These are phyloP conservation scores for Prunus salicina DNA, from an alignment of 306 rosid species.

Conservation along the genomic window DNA sequence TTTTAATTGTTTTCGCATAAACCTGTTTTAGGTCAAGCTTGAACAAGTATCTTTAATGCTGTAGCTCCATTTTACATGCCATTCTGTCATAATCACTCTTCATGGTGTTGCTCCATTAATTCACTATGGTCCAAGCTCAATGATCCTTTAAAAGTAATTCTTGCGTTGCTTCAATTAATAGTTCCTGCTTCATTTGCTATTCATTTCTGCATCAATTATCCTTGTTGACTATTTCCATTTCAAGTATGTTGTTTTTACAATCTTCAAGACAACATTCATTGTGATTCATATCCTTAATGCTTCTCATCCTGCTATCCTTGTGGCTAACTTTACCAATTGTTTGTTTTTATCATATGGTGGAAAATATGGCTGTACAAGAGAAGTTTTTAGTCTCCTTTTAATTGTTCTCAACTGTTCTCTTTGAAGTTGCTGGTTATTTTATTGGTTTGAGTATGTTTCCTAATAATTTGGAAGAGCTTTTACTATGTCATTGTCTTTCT, in stretches of 20 bases:
- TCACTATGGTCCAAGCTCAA: background rate
- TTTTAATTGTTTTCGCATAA: too few relatives aligned
- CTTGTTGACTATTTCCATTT: background rate
- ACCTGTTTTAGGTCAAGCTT: slow-evolving; percentile 6
- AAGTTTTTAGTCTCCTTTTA: too few relatives aligned
- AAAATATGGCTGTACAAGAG: too few relatives aligned
- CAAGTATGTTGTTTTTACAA: background rate
- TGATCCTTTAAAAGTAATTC: background rate
- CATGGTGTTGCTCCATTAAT: background rate
- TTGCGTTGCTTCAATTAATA: too few relatives aligned
- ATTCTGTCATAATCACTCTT: background rate
- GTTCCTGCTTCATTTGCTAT: background rate
- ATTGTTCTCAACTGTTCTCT: too few relatives aligned
- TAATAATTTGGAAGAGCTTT: too few relatives aligned
- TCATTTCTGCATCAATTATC: background rate
- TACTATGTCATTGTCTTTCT: too few relatives aligned
- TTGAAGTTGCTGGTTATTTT: too few relatives aligned
- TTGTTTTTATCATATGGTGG: background rate
- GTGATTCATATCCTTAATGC: background rate
- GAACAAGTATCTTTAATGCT: background rate
- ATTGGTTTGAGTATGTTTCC: too few relatives aligned
- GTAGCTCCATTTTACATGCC: background rate
- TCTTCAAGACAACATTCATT: background rate
- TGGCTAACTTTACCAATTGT: background rate
- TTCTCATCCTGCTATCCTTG: background rate